These are phyloP conservation scores for Exutisphaerella laricina DNA, from an alignment of 2,329 filamentous ascomycete genomes.

Conservation along the genomic window DNA sequence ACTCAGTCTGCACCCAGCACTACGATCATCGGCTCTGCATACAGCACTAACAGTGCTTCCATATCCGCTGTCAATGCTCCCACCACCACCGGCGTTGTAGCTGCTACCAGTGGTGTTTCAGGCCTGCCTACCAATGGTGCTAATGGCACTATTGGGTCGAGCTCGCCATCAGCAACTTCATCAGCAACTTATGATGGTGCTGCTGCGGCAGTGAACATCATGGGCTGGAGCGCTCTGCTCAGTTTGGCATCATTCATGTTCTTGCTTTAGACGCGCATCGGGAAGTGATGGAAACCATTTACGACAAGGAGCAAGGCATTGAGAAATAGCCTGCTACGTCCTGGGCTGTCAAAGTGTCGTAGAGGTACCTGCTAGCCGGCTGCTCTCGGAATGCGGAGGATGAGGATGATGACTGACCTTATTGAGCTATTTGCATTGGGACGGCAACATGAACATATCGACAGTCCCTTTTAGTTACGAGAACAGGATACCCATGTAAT, in stretches of 20 bases:
- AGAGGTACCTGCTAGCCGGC: too few species aligned
- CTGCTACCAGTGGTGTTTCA: conserved; percentile 14
- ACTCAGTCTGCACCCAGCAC: conserved; percentile 19
- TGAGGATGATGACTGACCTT: too few species aligned
- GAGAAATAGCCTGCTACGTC: too few species aligned
- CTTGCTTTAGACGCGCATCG: conserved; percentile 23
- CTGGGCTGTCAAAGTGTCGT: too few species aligned
- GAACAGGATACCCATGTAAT: conserved; percentile 1
- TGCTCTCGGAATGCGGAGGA: too few species aligned
- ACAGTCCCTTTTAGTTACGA: neutral
- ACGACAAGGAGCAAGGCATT: too few species aligned
- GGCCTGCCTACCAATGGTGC: conserved; percentile 5
- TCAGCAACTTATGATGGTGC: conserved; percentile 11
- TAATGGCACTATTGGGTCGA: conserved; percentile 10
- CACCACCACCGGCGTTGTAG: conserved; percentile 14
- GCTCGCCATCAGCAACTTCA: conserved; percentile 10
- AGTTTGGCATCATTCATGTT: conserved; percentile 21
- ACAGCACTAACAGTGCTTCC: conserved; percentile 25
- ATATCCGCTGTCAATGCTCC: conserved; percentile 22
- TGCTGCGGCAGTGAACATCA: conserved; percentile 10
- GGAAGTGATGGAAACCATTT: too few species aligned
- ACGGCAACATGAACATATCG: neutral
- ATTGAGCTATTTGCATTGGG: neutral
- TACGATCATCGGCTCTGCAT: conserved; percentile 24
- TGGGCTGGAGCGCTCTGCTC: conserved; percentile 22